phyloP scores from a whole-genome alignment of 345 rosid genomes.

The Gossypium rotundifolium region DNA sequence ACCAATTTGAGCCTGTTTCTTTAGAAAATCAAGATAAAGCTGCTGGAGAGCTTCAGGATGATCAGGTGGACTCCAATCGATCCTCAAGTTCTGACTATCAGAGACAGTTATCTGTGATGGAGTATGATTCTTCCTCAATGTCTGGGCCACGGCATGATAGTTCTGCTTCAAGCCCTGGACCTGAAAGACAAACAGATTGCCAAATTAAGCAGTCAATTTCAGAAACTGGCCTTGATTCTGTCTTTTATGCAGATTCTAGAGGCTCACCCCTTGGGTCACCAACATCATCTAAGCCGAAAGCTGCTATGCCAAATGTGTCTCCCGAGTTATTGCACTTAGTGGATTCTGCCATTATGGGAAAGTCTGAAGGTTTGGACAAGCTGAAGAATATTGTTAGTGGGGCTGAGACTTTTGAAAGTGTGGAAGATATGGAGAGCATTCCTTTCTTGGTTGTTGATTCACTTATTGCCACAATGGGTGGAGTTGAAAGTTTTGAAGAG shows the following conservation, averaged over 20 bases:
- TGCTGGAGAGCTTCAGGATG: constrained; percentile 26
- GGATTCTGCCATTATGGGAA: constrained; percentile 99
- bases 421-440: constrained; percentile 71
- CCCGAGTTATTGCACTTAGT: constrained; percentile 96
- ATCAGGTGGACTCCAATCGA: constrained; percentile 27
- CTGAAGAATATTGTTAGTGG: constrained; percentile 85
- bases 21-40: constrained; percentile 58
- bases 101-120: constrained; percentile 27
- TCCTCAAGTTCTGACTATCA: constrained; percentile 39
- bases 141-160: constrained; percentile 35
- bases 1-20: constrained; percentile 78
- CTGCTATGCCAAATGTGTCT: constrained; percentile 80
- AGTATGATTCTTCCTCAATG: constrained; percentile 32
- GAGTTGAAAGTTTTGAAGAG: constrained; percentile 97
- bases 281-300: constrained; percentile 56
- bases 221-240: constrained; percentile 33
- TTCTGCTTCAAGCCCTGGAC: constrained; percentile 53
- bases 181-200: constrained; percentile 36
- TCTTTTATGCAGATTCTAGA: constrained; percentile 43
- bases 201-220: constrained; percentile 45
- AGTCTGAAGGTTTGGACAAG: constrained; percentile 81
- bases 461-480: constrained; percentile 98
- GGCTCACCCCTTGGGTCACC: constrained; percentile 65
- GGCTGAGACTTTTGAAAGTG: constrained; percentile 63
- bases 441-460: constrained; percentile 91